Conservation (phyloP, 2,329 filamentous ascomycete genomes). For the Xylariaceae sp. region DNA sequence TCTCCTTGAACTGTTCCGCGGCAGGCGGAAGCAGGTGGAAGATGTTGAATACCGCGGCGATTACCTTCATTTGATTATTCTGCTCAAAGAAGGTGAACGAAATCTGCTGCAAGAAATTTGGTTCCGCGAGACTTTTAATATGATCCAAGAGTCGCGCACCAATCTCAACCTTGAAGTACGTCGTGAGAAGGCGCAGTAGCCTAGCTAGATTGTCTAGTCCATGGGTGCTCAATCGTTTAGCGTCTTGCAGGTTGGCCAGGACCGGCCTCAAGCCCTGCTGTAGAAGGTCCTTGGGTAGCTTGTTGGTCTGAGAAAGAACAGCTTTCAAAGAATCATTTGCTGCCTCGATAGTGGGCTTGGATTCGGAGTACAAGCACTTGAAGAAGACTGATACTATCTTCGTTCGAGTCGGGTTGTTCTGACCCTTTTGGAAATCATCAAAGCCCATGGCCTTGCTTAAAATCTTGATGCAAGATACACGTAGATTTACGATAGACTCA, state of each 20-base stretch:
- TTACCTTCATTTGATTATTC: conserved; percentile 86
- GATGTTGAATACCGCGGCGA: conserved; percentile 91
- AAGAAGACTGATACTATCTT: conserved; percentile 95
- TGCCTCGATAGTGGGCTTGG: conserved; percentile 85
- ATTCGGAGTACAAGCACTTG: conserved; percentile 92
- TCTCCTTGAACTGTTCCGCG: conserved; percentile 85
- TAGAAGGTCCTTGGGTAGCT: conserved; percentile 89
- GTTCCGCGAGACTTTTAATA: conserved; percentile 84
- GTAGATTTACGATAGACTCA: conserved; percentile 84
- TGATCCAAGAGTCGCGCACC: conserved; percentile 90
- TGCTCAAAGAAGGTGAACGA: conserved; percentile 96
- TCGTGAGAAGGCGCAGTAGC: conserved; percentile 85
- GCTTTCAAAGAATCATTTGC: conserved; percentile 87
- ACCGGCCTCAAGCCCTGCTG: conserved; percentile 93
- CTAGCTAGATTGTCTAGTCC: conserved; percentile 88
- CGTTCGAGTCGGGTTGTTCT: conserved; percentile 60
- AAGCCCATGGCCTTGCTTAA: conserved; percentile 91
- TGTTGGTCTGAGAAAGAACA: conserved; percentile 82
- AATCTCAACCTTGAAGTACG: conserved; percentile 99
- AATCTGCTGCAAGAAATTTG: conserved; percentile 74
- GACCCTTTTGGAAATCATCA: conserved; percentile 79
- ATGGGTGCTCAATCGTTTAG: conserved; percentile 81
- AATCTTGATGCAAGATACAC: conserved; percentile 90
- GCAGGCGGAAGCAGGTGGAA: conserved; percentile 93
- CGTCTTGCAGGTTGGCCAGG: conserved; percentile 92